Evolutionary conservation across 129 eudicot species (phyloP), one percentile per base, ranked within the genome.

Genomic region (Gnaphalium uliginosum): DNA sequence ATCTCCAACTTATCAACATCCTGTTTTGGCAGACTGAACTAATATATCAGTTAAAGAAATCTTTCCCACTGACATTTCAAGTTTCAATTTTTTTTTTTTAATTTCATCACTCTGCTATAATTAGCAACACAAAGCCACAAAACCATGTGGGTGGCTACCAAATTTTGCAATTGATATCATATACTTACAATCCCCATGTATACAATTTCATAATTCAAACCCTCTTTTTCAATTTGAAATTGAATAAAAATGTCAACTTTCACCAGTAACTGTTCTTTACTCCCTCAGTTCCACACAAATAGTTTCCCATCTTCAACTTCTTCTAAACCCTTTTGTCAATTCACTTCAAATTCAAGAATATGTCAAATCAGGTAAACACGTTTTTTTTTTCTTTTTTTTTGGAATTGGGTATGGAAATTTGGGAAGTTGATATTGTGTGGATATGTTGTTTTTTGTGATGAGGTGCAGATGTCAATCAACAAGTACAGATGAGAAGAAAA

Each of bases 391-490:
- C 18, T 35, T 70, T 0, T 26, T 35, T 6, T 27, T n/a, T n/a
- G n/a, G 50, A 64, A 65, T 46, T 21, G 33, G 35, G 27, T 27
- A 30, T 32, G 60, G 60, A 17, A 29, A 5, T 30, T 17, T 64
- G 48, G 33, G 25, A 18, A 27, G 8, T 30, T 64, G 24, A 17
- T 65, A 9, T 10, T 9, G 15, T 10, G 15, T 10, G 50, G 17
- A 43, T 43, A 43, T 43, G 50, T 2, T 43, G 50, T 60, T 41
- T 32, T 65, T 8, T 41, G 18, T 33, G 15, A 1, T 69, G 81
- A 10, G 4, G 58, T 85, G 87, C 86, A 95, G 99, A 71, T 91
- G 97, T 76, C 87, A 91, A 73, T 89, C 97, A 22, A 81, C 90
- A 14, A 80, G 83, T 74, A 85, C 89, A 6, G 92, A 88, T 69